Evolutionary conservation across 495 filamentous ascomycete genomes (phyloP), one percentile per base, ranked within the genome.

Genomic region (Pyronema domesticum): DNA sequence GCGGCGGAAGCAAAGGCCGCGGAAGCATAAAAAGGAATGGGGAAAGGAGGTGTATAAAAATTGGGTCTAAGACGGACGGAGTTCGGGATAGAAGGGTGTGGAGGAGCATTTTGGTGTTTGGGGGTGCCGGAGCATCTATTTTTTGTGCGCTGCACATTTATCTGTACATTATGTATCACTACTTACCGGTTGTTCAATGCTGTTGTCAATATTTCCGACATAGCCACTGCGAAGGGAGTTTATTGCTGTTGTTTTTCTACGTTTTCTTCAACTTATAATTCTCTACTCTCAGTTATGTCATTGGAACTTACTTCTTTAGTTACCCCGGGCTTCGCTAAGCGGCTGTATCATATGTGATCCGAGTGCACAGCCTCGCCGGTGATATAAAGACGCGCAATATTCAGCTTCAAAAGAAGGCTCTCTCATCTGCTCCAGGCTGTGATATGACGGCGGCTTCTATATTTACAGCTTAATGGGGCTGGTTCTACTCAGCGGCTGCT

Each of bases 1-100:
- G 67, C 65, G 30, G 65, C 69, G 53, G 78, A 79, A 61, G 71
- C 69, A 11, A 50, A 50, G 15, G 15, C 39, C 1, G 39, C 39
- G 7, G 39, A 42, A 42, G 11, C 39, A 42, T 42, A 42, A 42
- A 42, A 42, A 7, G 39, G 15, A 17, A 17, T 42, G 39, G 39
- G 39, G 7, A 1, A 17, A 13, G 3, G 39, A 17, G 39, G 3
- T 7, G 39, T 42, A 42, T 42, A 42, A 42, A 42, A 42, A 42
- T 13, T 42, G 11, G 1, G 39, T 17, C 6, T 42, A 13, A 17
- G 39, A 42, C 11, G 39, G 39, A 42, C 39, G 39, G 39, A 42
- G 39, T 42, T 42, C 39, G 39, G 39, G 15, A 42, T 42, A 13
- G 15, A 17, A 7, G 39, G 39, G 15, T 13, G 39, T 17, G 39